Conservation (phyloP, 352 stramenopile genomes). For the Saprolegnia diclina region DNA sequence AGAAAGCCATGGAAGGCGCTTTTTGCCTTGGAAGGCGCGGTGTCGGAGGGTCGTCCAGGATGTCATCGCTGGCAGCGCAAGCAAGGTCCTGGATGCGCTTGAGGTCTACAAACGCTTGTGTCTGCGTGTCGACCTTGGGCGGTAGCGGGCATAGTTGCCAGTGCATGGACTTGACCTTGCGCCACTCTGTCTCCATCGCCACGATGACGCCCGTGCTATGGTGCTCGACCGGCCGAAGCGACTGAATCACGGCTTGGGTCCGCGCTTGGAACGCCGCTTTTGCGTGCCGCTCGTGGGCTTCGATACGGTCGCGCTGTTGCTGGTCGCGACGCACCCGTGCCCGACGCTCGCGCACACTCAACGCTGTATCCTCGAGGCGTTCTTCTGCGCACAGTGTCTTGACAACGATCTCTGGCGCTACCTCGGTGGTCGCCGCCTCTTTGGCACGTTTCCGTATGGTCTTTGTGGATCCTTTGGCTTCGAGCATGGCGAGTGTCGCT, state of each 20-base stretch:
- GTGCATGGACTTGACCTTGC: slow-evolving; percentile 8
- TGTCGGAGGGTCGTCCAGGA: neutral
- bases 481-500: neutral
- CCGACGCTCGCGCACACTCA: neutral
- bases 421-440: neutral
- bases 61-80: neutral
- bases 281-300: slow-evolving; percentile 5
- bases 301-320: neutral
- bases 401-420: neutral
- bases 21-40: neutral
- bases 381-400: neutral
- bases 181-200: slow-evolving; percentile 14
- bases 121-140: slow-evolving; percentile 1
- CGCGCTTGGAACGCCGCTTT: slow-evolving; percentile 2
- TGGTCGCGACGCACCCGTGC: neutral
- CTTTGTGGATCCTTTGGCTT: neutral
- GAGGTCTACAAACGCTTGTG: neutral
- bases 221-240: neutral
- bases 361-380: neutral
- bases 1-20: slow-evolving; percentile 7
- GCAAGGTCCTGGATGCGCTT: slow-evolving; percentile 13
- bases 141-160: neutral
- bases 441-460: neutral
- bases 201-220: neutral
- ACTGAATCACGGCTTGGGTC: neutral